Evolutionary conservation across 2,329 filamentous ascomycete genomes (phyloP), one percentile per base, ranked within the genome.

Genomic region (Pestalotiopsis sp.): DNA sequence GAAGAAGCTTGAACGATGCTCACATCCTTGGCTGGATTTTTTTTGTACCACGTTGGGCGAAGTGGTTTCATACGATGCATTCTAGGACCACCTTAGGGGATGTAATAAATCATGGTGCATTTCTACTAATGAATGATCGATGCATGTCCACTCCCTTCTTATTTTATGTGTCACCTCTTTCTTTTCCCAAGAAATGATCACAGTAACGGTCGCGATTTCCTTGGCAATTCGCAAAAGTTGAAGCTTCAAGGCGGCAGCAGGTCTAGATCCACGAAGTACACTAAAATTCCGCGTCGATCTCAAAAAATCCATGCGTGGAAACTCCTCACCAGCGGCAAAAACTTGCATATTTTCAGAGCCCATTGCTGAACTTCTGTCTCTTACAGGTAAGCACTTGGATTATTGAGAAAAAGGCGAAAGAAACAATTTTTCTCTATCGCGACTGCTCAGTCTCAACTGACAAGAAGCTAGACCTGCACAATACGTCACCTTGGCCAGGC

Each of bases 211-310:
- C 5, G 56, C 6, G 10, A 26, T 58, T 30, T 14, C 17, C 7
- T 10, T 26, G 22, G 62, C 13, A 22, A 14, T 30, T 35, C 58
- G 20, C 14, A 61, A 17, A 13, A 9, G 30, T 9, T 56, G 48
- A 48, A 55, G 48, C 62, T 55, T 57, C 44, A 57, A 55, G 13
- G 52, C 62, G 48, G 26, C 26, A 57, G 61, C 10, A 60, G 44
- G 44, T 52, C 44, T 52, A 52, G 44, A 48, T 65, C 62, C 62
- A 65, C 62, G 48, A 35, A 44, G 26, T 56, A 35, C 44, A 56
- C 62, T 65, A 65, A 65, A 65, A 65, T 65, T 22, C 48, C 14
- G 44, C 62, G 62, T 24, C 62, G 62, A 65, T 48, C 62, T 65
- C 62, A 57, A 65, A 52, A 52, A 65, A 65, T 65, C 52, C 62